phyloP scores from a whole-genome alignment of 2,329 filamentous ascomycete species.

The Myriangium duriaei region DNA sequence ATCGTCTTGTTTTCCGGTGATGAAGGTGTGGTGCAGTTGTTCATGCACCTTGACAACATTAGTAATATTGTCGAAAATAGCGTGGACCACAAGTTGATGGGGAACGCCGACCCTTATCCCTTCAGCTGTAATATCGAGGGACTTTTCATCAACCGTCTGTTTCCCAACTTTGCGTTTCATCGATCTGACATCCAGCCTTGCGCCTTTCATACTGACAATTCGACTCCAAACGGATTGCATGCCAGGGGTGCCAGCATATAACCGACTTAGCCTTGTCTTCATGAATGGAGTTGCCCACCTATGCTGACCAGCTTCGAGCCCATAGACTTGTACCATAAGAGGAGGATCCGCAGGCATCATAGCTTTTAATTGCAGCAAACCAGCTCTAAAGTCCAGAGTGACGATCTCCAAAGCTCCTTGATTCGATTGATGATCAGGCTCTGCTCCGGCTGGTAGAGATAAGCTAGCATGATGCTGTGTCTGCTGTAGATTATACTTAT shows the following conservation, averaged over 20 bases:
- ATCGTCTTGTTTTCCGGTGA: constrained; percentile 76
- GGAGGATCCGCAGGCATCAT: constrained; percentile 81
- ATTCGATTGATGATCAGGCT: background rate
- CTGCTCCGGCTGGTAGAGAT: constrained; percentile 2
- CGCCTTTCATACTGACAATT: constrained; percentile 68
- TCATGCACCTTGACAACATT: constrained; percentile 78
- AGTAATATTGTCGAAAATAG: constrained; percentile 83
- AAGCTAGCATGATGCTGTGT: constrained; percentile 10
- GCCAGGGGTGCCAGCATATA: constrained; percentile 78
- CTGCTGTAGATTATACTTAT: constrained; percentile 4
- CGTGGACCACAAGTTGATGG: constrained; percentile 79
- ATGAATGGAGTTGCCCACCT: constrained; percentile 79
- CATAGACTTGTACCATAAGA: constrained; percentile 80
- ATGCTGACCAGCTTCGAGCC: constrained; percentile 69
- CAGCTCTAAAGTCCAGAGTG: constrained; percentile 68
- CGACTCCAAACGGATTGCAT: constrained; percentile 77
- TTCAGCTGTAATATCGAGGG: constrained; percentile 73
- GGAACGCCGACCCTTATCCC: constrained; percentile 80
- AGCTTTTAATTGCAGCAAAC: constrained; percentile 76
- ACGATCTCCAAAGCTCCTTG: constrained; percentile 49
- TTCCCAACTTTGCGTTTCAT: constrained; percentile 51
- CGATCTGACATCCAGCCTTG: constrained; percentile 69
- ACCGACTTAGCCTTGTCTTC: constrained; percentile 60
- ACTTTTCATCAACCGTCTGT: constrained; percentile 56
- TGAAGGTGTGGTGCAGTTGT: constrained; percentile 88